Conservation (phyloP, 2,329 filamentous ascomycete species). For the Camillea tinctor region DNA sequence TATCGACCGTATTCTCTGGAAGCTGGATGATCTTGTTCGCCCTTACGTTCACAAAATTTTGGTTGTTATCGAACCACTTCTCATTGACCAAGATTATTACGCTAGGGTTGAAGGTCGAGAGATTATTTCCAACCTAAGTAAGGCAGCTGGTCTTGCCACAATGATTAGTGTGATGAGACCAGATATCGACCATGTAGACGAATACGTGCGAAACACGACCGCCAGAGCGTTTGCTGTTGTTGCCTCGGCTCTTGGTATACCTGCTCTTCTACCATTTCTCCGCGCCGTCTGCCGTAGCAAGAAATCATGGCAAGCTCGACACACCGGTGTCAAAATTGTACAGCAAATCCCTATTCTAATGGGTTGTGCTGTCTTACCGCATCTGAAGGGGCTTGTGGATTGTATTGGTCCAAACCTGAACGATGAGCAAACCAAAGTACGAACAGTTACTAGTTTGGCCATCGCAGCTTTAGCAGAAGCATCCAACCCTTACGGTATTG, state of each 20-base stretch:
- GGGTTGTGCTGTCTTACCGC: conserved; percentile 94
- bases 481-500: conserved; percentile 97
- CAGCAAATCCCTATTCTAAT: conserved; percentile 98
- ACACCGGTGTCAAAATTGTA: conserved; percentile 98
- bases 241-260: conserved; percentile 92
- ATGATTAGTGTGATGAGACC: conserved; percentile 99
- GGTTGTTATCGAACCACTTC: conserved; percentile 96
- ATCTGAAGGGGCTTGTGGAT: conserved; percentile 93
- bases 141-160: conserved; percentile 92
- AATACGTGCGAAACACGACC: conserved; percentile 97
- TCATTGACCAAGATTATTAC: conserved; percentile 99
- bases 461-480: conserved; percentile 95
- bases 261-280: conserved; percentile 89
- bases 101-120: conserved; percentile 96
- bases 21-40: conserved; percentile 92
- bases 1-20: conserved; percentile 97
- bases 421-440: conserved; percentile 96
- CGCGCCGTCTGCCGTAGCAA: conserved; percentile 95
- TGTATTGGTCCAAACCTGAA: conserved; percentile 95
- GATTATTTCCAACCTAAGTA: conserved; percentile 96
- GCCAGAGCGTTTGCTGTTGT: conserved; percentile 96
- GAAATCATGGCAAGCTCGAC: conserved; percentile 97
- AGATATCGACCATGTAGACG: conserved; percentile 96
- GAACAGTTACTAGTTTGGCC: conserved; percentile 91
- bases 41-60: conserved; percentile 98